phyloP scores from a whole-genome alignment of 345 rosid species.

The Erysimum cheiranthoides region DNA sequence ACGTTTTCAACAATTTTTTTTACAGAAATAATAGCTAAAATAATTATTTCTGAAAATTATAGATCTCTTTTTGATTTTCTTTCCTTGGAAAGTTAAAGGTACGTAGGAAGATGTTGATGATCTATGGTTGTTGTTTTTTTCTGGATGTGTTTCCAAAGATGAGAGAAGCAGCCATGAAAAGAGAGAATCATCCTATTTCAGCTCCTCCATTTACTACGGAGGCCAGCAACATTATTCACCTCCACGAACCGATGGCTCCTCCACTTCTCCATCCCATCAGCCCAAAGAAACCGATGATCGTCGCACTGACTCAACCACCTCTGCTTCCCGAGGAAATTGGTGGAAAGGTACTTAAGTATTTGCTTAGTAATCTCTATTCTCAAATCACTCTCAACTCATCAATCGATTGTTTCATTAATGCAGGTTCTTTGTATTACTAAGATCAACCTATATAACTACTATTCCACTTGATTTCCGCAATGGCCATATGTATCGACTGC shows the following conservation, averaged over 20 bases:
- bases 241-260: conserved; percentile 49
- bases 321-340: conserved; percentile 93
- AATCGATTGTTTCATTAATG: conserved; percentile 12
- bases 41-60: not conserved
- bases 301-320: conserved; percentile 40
- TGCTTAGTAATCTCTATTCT: not conserved
- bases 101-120: conserved; percentile 1
- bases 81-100: not conserved
- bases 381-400: not conserved
- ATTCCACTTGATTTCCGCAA: conserved; percentile 12
- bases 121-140: not conserved
- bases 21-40: not conserved
- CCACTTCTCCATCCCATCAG: conserved; percentile 29
- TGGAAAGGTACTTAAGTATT: conserved; percentile 71
- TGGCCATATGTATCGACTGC: conserved; percentile 2
- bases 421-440: conserved; percentile 47
- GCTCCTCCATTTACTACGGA: conserved; percentile 91
- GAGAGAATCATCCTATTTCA: conserved; percentile 64
- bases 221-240: conserved; percentile 86
- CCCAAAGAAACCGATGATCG: conserved; percentile 47
- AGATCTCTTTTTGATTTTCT: not conserved
- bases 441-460: conserved; percentile 32
- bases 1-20: not conserved
- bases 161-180: conserved; percentile 42
- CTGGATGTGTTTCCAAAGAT: conserved; percentile 30